Base-by-base conservation (phyloP, 768 basidiomycete species). In the Lactarius vividus region DNA sequence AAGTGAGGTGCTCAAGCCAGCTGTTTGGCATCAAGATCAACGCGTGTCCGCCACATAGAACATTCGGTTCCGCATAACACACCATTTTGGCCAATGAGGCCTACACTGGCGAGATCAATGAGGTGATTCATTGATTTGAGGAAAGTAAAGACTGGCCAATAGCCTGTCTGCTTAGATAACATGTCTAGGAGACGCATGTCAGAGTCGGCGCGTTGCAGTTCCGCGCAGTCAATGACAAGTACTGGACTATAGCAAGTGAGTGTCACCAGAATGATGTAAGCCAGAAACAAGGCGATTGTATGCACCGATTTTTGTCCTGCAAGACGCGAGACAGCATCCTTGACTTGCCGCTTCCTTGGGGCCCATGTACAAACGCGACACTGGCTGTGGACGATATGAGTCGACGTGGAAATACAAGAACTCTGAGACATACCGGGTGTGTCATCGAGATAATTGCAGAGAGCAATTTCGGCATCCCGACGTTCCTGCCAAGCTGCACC, bases 61-160 rank as follows among this genome's bases (percentile, higher is more conserved):
- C 5, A 18, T 8, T 26, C n/a, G 53, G 49, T 49, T 8, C 10
- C 28, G 29, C 49, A 6, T n/a, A 46, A 57, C 76, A 7, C 61
- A 89, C 92, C 85, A 79, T 98, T 98, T 73, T 97, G 94, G 3
- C 97, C 97, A 70, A 97, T 97, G n/a, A 98, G 73, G 1, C 96
- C 96, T 52, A 95, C 84, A 65, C 88, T 89, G 1, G 93, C 94
- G n/a, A 98, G 82, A 74, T 98, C 96, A 67, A 98, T 85, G 63
- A 98, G 77, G 68, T 85, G 89, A 71, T 84, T 91, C 73, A 93
- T 76, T 0, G 91, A 93, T 71, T 88, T 87, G 57, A 93, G 78
- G 77, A 94, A 90, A 5, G 88, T 88, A 77, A 97, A 96, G 7
- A 93, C 82, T 5, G 95, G 96, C 82, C 87, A 89, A 73, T 93